These are phyloP conservation scores for Bertia moriformis DNA, from an alignment of 2,329 filamentous ascomycete species.

Conservation along the genomic window DNA sequence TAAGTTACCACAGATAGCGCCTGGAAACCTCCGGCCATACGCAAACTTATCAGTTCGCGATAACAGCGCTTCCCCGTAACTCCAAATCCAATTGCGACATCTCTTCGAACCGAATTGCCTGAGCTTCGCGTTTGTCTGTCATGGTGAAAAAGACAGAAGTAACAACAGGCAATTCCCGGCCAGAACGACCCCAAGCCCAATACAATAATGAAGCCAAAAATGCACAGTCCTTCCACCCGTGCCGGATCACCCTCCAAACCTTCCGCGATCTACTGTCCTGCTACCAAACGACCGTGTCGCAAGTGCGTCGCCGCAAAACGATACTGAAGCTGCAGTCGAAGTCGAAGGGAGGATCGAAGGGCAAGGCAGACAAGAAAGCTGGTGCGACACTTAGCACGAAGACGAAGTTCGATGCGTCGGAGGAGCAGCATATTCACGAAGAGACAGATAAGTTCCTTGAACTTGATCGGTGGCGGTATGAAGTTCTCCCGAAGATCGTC, in stretches of 20 bases:
- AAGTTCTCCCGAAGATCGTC: not conserved
- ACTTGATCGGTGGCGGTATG: not conserved
- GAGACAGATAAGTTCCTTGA: not conserved
- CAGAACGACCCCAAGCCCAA: not conserved
- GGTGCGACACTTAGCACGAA: not conserved
- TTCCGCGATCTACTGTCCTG: not conserved
- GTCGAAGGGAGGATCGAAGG: not conserved
- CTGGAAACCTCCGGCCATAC: too few species aligned
- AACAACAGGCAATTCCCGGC: too few species aligned
- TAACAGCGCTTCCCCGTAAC: too few species aligned
- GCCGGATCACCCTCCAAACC: not conserved
- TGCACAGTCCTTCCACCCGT: not conserved
- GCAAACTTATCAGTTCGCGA: too few species aligned
- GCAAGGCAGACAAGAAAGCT: not conserved
- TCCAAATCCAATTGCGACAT: too few species aligned
- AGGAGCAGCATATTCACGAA: not conserved
- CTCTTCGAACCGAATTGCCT: too few species aligned
- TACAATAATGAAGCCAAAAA: not conserved
- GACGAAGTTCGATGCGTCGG: not conserved
- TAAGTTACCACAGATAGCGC: too few species aligned
- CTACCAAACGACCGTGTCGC: not conserved
- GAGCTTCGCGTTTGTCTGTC: too few species aligned
- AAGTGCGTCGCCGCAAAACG: not conserved
- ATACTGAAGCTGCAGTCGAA: not conserved
- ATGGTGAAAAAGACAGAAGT: too few species aligned